phyloP scores from a whole-genome alignment of 2,329 filamentous ascomycete genomes.

The Blastomyces parvus region DNA sequence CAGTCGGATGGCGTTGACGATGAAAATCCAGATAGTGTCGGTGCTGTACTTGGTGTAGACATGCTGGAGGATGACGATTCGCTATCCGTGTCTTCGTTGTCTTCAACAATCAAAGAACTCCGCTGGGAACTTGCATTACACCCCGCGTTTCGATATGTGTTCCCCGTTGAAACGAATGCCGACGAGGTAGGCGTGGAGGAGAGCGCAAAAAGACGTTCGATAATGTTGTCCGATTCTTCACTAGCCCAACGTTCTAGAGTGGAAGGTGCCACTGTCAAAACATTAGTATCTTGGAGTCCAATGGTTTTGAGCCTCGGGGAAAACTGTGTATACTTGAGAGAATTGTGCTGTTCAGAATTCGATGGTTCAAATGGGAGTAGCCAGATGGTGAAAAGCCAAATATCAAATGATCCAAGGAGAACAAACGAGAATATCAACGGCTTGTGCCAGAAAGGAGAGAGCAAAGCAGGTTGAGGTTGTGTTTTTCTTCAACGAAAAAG shows the following conservation, averaged over 20 bases:
- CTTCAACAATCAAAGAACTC: slow-evolving; percentile 10
- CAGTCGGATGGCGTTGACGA: slow-evolving; percentile 18
- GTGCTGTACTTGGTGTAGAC: slow-evolving; percentile 21
- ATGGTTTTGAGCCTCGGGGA: background rate
- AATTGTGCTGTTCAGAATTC: background rate
- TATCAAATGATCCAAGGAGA: background rate
- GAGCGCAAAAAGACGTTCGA: slow-evolving; percentile 16
- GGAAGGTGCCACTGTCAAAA: slow-evolving; percentile 12
- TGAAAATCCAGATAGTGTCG: slow-evolving; percentile 27
- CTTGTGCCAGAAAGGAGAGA: background rate
- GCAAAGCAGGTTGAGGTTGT: background rate
- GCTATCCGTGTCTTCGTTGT: slow-evolving; percentile 4
- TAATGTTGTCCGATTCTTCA: slow-evolving; percentile 15
- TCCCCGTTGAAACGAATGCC: background rate
- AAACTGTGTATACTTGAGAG: background rate
- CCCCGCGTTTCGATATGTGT: background rate
- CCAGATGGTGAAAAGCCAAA: background rate
- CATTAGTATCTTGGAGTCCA: background rate
- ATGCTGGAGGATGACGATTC: slow-evolving; percentile 11
- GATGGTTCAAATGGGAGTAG: background rate
- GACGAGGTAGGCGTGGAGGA: slow-evolving; percentile 5
- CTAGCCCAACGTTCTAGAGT: slow-evolving; percentile 20
- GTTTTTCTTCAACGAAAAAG: background rate
- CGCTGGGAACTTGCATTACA: slow-evolving; percentile 1
- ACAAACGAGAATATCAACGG: background rate